These are phyloP conservation scores for Bullera alba DNA, from an alignment of 768 basidiomycete species.

Conservation along the genomic window DNA sequence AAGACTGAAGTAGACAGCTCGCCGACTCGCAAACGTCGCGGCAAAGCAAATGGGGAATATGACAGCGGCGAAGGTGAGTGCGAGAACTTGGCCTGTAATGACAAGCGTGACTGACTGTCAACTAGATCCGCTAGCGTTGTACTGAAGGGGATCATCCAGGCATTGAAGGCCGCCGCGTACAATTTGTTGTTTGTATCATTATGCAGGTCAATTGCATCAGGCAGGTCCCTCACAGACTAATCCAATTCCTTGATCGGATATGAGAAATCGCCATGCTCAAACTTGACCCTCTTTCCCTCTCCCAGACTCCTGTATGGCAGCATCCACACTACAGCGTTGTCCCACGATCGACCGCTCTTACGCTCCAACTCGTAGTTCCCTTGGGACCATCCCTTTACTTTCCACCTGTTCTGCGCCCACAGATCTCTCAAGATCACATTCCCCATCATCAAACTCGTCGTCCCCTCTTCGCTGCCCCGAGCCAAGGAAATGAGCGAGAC, in stretches of 20 bases:
- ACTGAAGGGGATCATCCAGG: too few relatives aligned
- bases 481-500: conserved; percentile 19
- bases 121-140: conserved; percentile 29
- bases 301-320: conserved; percentile 34
- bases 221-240: background rate
- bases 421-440: conserved; percentile 29
- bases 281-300: conserved; percentile 34
- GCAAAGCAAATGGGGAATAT: background rate
- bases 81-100: background rate
- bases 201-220: too few relatives aligned
- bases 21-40: too few relatives aligned
- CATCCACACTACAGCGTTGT: conserved; percentile 23
- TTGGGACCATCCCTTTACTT: conserved; percentile 25
- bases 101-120: conserved; percentile 1
- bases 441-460: conserved; percentile 36
- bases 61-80: conserved; percentile 29
- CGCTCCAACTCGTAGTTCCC: conserved; percentile 16
- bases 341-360: conserved; percentile 1
- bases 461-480: conserved; percentile 24
- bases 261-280: conserved; percentile 33
- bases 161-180: too few relatives aligned
- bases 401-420: conserved; percentile 20
- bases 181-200: too few relatives aligned
- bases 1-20: conserved; percentile 1
- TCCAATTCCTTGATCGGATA: conserved; percentile 13